Base-by-base conservation (phyloP, 139 green algal genomes). In the Chlamydomonas eustigma region DNA sequence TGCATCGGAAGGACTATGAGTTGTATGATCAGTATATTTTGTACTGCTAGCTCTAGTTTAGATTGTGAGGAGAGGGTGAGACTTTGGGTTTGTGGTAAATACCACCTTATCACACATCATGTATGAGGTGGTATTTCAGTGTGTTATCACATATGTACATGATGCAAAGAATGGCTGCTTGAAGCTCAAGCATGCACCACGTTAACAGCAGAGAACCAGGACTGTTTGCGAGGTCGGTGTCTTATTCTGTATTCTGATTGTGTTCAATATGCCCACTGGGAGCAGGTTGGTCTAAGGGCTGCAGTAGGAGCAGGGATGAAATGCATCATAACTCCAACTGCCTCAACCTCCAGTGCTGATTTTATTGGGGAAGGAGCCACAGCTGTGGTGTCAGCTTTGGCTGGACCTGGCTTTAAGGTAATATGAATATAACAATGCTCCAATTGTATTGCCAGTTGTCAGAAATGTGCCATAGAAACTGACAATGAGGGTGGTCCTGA, bases 251-350 rank as follows among this genome's bases (percentile, higher is more conserved):
- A n/a, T n/a, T n/a, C n/a, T n/a, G n/a, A n/a, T n/a, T n/a, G n/a
- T n/a, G n/a, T n/a, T n/a, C n/a, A n/a, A n/a, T n/a, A n/a, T n/a
- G n/a, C n/a, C n/a, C n/a, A n/a, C n/a, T n/a, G n/a, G n/a, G n/a
- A n/a, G n/a, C 18, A 58, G 44, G 44, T 78, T 34, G 76, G 81
- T 4, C 77, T 86, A 51, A 50, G 58, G 12, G 77, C 81, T 4
- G 81, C 81, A 0, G 25, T 77, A 51, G 81, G 77, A 4, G 81
- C 81, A 22, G 67, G 67, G 37, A 85, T 85, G 80, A 25, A 51
- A 12, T 85, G 75, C 73, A 71, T 85, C 63, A 70, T 84, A 37
- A 84, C 79, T 2, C 66, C 67, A 34, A 79, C 73, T 24, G 2
- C 36, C 18, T 80, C 74, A 12, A 84, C 79, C 1, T 50, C 50